These are phyloP conservation scores for Amylostereum areolatum DNA, from an alignment of 1,284 basidiomycete genomes.

Conservation along the genomic window DNA sequence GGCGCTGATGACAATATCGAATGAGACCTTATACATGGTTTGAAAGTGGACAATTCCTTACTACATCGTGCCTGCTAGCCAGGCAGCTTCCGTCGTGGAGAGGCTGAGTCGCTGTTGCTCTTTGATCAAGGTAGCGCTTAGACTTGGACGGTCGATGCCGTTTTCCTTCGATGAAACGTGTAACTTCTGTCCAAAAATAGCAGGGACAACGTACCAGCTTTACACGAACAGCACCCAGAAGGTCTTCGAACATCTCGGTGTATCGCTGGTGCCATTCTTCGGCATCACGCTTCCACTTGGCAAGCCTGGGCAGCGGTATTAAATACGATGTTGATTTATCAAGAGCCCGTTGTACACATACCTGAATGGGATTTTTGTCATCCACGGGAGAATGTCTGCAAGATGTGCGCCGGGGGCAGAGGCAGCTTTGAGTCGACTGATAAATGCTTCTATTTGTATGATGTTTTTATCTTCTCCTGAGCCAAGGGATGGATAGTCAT, in stretches of 20 bases:
- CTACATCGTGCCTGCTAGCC: background rate
- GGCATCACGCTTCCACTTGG: background rate
- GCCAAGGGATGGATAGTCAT: background rate
- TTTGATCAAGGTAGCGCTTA: background rate
- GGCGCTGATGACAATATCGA: background rate
- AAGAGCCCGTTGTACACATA: background rate
- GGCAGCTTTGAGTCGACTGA: background rate
- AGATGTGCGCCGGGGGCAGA: background rate
- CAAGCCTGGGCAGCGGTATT: background rate
- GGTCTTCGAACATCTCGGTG: background rate
- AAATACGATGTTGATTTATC: background rate
- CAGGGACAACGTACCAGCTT: background rate
- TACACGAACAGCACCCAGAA: background rate
- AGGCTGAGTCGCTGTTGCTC: background rate
- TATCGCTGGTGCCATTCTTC: too few species aligned
- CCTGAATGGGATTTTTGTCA: background rate
- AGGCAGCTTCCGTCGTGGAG: background rate
- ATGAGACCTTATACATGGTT: too few species aligned
- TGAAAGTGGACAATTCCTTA: background rate
- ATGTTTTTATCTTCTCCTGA: background rate
- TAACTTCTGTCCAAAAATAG: background rate
- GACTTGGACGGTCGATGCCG: background rate
- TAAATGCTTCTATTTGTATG: background rate
- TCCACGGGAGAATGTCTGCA: background rate
- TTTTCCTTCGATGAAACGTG: background rate